Conservation (phyloP, 2,329 filamentous ascomycete species). For the Calonectria leucothoes region DNA sequence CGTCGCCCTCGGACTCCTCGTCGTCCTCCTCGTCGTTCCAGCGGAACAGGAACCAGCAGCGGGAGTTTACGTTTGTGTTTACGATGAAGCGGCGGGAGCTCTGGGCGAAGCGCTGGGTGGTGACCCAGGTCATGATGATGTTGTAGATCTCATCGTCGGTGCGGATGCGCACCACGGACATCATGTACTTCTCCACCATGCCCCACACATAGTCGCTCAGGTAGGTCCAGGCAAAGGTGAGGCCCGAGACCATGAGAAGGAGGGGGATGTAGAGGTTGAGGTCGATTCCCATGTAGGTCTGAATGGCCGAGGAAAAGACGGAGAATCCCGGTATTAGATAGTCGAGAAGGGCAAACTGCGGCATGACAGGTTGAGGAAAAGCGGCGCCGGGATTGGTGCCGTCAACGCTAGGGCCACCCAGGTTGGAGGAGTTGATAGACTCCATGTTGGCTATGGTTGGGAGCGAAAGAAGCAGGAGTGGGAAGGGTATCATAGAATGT, state of each 20-base stretch:
- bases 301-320: conserved; percentile 63
- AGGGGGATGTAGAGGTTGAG: conserved; percentile 71
- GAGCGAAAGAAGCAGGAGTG: not conserved
- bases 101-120: conserved; percentile 70
- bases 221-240: conserved; percentile 66
- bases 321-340: conserved; percentile 75
- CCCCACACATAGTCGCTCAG: conserved; percentile 59
- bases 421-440: conserved; percentile 33
- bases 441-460: conserved; percentile 35
- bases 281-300: conserved; percentile 70
- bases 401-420: not conserved
- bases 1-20: conserved; percentile 52
- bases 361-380: conserved; percentile 32
- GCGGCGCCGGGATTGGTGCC: not conserved
- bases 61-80: conserved; percentile 69
- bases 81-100: conserved; percentile 72
- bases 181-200: conserved; percentile 65
- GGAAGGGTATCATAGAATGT: conserved; percentile 22
- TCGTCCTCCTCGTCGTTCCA: conserved; percentile 59
- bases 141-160: conserved; percentile 80
- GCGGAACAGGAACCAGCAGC: conserved; percentile 61
- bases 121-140: conserved; percentile 78
- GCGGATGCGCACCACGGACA: conserved; percentile 74
- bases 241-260: conserved; percentile 61
- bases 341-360: conserved; percentile 66